phyloP scores from a whole-genome alignment of 305 asterid species.

The Fraxinus greggii region DNA sequence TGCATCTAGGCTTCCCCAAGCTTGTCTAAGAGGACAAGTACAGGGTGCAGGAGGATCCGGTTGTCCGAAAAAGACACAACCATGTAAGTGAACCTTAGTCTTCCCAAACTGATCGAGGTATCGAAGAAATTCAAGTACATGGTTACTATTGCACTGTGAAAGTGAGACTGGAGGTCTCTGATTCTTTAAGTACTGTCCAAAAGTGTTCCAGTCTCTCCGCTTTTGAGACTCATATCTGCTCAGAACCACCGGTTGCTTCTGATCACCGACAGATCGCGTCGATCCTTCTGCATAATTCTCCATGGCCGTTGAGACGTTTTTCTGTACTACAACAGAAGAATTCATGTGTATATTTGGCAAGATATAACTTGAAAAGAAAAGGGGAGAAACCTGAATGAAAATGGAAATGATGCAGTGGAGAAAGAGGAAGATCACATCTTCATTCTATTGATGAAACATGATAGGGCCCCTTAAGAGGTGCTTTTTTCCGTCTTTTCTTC shows the following conservation, averaged over 20 bases:
- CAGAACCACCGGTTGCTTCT: constrained; percentile 21
- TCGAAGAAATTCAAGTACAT: constrained; percentile 43
- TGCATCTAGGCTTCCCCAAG: constrained; percentile 65
- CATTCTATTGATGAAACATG: constrained; percentile 39
- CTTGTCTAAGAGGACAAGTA: constrained; percentile 53
- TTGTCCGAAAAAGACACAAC: constrained; percentile 53
- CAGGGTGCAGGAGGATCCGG: constrained; percentile 58
- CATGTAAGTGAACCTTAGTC: constrained; percentile 54
- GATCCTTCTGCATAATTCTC: constrained; percentile 18
- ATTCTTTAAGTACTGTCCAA: constrained; percentile 45
- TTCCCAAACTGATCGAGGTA: constrained; percentile 58
- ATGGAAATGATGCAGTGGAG: constrained; percentile 33
- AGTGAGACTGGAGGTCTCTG: constrained; percentile 44
- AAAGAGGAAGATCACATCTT: constrained; percentile 38
- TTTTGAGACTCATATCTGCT: constrained; percentile 60
- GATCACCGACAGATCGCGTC: background rate
- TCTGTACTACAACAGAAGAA: constrained; percentile 9
- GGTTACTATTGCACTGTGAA: constrained; percentile 35
- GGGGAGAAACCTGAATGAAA: background rate
- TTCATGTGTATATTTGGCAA: constrained; percentile 33
- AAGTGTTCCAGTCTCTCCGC: constrained; percentile 54
- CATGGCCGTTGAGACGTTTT: constrained; percentile 19
- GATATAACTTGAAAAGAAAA: constrained; percentile 10
- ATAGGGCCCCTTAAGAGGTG: constrained; percentile 34
- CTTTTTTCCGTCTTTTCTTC: constrained; percentile 25